Evolutionary conservation across 345 rosid species (phyloP), one percentile per base, ranked within the genome.

Genomic region (Hibiscus tridactylites): DNA sequence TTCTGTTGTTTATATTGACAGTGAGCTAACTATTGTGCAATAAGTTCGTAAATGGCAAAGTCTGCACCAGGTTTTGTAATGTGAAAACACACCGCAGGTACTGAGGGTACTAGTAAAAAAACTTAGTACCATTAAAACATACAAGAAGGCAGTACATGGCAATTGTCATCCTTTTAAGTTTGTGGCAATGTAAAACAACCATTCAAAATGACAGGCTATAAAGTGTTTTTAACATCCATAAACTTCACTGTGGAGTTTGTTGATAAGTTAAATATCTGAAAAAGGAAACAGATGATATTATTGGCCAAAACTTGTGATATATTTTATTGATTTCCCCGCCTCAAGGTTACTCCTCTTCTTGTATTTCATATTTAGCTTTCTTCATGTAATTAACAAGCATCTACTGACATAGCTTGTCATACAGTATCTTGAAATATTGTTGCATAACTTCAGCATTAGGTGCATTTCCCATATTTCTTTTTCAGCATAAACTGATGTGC

Each of bases 381-480:
- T 21, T 21, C 26, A 42, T 52, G 28, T 17, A 31, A 19, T 69
- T 68, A 33, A 53, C 61, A 54, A 53, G 44, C 61, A 53, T 47
- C 26, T 17, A 39, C 21, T 54, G 13, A 4, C 12, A 0, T 24
- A 10, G 61, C 61, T 17, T 49, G n/a, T 60, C 15, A 24, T 24
- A 6, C 29, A 28, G 21, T 56, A 61, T 52, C 29, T 42, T 44
- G 21, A 52, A 61, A 31, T 50, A 24, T 5, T 39, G 24, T 6
- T 19, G 10, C 65, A 26, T 37, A 53, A 10, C 64, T 42, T 21
- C 63, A 47, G 62, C 29, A 13, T 5, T 58, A 49, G 19, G 24
- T 35, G 44, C 52, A 70, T 74, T 70, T 66, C 76, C 54, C 44
- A 71, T 60, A 3, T 15, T 58, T 37, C 57, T 13, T 35, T 15